Conservation (phyloP, 2,329 filamentous ascomycete genomes). For the Pyricularia pennisetigena region DNA sequence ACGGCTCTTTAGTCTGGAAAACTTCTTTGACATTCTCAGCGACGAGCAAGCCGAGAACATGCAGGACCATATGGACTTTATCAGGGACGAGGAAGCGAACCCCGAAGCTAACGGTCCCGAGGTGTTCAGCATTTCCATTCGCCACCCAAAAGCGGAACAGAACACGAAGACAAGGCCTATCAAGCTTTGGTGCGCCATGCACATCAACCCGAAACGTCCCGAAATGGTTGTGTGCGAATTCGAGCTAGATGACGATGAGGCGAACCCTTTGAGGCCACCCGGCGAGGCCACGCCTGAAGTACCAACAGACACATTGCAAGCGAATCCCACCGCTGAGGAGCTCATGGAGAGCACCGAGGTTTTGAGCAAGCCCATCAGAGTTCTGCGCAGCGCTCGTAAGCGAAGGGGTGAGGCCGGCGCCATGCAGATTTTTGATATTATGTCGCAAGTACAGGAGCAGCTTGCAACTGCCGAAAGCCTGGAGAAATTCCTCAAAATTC, state of each 20-base stretch:
- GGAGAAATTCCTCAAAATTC: conserved; percentile 65
- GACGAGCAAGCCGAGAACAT: conserved; percentile 80
- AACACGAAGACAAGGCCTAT: conserved; percentile 39
- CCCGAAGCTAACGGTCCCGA: conserved; percentile 69
- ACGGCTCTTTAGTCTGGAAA: conserved; percentile 63
- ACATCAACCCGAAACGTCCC: conserved; percentile 58
- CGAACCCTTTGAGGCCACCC: conserved; percentile 55
- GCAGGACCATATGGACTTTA: conserved; percentile 80
- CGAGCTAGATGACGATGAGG: conserved; percentile 68
- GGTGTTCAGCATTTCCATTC: conserved; percentile 71
- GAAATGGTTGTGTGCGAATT: conserved; percentile 80
- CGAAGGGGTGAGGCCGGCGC: conserved; percentile 68
- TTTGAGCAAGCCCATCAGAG: conserved; percentile 65
- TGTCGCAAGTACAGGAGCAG: conserved; percentile 87
- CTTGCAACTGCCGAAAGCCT: conserved; percentile 62
- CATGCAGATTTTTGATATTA: conserved; percentile 86
- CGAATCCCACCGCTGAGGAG: conserved; percentile 65
- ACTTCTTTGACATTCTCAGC: conserved; percentile 73
- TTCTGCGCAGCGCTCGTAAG: conserved; percentile 66
- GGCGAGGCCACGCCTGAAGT: conserved; percentile 49
- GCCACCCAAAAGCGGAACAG: conserved; percentile 30
- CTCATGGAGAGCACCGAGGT: conserved; percentile 66
- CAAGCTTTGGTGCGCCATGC: conserved; percentile 83
- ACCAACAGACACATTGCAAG: conserved; percentile 65
- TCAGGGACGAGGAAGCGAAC: conserved; percentile 72